Base-by-base conservation (phyloP, 176 grass and related monocot genomes). In the Eragrostis curvula region DNA sequence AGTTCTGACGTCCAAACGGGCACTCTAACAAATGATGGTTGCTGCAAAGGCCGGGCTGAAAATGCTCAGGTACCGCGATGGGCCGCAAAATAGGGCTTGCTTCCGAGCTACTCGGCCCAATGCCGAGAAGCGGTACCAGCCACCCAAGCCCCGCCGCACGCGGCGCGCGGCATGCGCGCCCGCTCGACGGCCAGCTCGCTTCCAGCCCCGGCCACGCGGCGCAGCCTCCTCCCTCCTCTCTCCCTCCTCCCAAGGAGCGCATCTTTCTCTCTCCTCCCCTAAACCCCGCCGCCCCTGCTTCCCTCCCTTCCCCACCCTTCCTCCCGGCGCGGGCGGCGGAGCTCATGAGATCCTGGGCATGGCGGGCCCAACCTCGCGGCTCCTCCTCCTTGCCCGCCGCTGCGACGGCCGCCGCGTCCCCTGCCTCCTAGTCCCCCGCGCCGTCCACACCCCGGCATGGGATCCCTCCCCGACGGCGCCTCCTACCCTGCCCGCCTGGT, bases 271-370 rank as follows among this genome's bases (percentile, higher is more conserved):
- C 51, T 47, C 2, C 24, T 45, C 8, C 3, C 32, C 70, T 27
- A 81, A 86, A 80, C 69, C 84, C 77, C 70, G 21, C 40, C 47
- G 28, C 16, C 12, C 36, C 8, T 44, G 3, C 81, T 36, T 41
- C 0, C 6, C 29, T 39, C 40, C 43, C 18, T 7, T 3, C 30
- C 10, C 21, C 3, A 9, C 8, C 8, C 15, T 6, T 3, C 46
- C 63, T 70, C 65, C 36, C 8, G 39, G 25, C 4, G 39, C 61
- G 42, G 23, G 51, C 39, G 69, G 73, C 68, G 59, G 66, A 62
- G 71, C 83, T 21, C 64, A 89, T 85, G 87, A 85, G 87, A 89
- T 89, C 83, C 21, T 65, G 32, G 71, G 36, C 88, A 90, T 90
- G 88, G 39, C 52, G 80, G 80, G 75, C 63, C 75, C 74, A 6